Conservation (phyloP, 177 flowering plant species). For the Viscum album region DNA sequence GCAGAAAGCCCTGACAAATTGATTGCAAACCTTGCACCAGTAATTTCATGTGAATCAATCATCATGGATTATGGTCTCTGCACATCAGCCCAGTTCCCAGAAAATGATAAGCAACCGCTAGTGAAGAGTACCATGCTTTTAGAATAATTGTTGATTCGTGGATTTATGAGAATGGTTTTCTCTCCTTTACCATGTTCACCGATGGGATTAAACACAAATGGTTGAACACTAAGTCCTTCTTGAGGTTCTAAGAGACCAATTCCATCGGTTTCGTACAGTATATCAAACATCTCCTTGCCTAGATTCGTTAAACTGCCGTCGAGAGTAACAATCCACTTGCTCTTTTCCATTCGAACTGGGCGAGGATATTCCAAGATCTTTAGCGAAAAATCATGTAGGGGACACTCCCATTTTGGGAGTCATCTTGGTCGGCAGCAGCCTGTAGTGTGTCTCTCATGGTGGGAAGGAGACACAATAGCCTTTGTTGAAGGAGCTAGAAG, state of each 20-base stretch:
- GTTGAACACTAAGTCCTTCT: slow-evolving; percentile 84
- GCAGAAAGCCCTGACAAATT: slow-evolving; percentile 70
- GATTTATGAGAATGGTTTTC: slow-evolving; percentile 86
- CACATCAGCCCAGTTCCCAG: slow-evolving; percentile 83
- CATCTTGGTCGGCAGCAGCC: too few species aligned
- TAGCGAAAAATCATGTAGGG: too few species aligned
- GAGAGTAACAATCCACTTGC: slow-evolving; percentile 56
- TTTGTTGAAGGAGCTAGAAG: too few species aligned
- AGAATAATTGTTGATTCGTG: slow-evolving; percentile 54
- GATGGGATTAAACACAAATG: slow-evolving; percentile 82
- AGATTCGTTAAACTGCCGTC: slow-evolving; percentile 72
- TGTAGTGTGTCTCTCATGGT: too few species aligned
- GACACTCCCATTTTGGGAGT: too few species aligned
- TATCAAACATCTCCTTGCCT: slow-evolving; percentile 79
- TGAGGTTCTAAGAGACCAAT: slow-evolving; percentile 95
- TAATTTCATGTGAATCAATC: slow-evolving; percentile 72
- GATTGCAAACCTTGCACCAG: slow-evolving; percentile 60
- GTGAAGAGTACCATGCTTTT: slow-evolving; percentile 44
- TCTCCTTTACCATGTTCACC: slow-evolving; percentile 89
- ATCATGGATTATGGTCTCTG: slow-evolving; percentile 87
- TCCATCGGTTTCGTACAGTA: slow-evolving; percentile 98
- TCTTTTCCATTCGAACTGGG: slow-evolving; percentile 57
- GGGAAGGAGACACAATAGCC: too few species aligned
- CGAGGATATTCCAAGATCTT: slow-evolving; percentile 79
- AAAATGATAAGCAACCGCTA: slow-evolving; percentile 96